A percentile compares a stretch with the other conserved stretches of the same genome.
These are phyloP conservation scores for Clavispora santaluciae DNA, from an alignment of 805 yeast species.

Conservation along the genomic window DNA sequence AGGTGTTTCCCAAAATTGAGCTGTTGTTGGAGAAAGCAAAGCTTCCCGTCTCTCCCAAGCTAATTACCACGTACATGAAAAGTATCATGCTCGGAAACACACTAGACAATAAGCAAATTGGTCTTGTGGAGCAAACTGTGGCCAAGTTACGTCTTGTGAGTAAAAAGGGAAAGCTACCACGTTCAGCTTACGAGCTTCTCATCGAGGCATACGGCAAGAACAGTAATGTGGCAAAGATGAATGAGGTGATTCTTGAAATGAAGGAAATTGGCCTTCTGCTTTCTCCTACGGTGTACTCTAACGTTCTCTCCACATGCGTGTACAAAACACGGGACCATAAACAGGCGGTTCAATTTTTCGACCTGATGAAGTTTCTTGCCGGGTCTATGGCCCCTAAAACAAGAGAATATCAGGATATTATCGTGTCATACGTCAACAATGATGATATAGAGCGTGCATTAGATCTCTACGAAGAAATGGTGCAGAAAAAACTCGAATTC, in stretches of 20 bases:
- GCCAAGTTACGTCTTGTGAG: slow-evolving; percentile 18
- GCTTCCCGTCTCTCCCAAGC: slow-evolving; percentile 23
- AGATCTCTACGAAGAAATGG: slow-evolving; percentile 72
- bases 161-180: slow-evolving; percentile 25
- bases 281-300: slow-evolving; percentile 45
- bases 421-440: slow-evolving; percentile 58
- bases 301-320: slow-evolving; percentile 58
- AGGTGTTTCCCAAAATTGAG: slow-evolving; percentile 22
- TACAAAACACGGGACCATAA: slow-evolving; percentile 43
- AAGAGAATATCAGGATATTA: slow-evolving; percentile 64
- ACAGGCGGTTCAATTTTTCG: slow-evolving; percentile 71
- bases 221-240: slow-evolving; percentile 33
- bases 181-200: slow-evolving; percentile 40
- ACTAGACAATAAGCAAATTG: slow-evolving; percentile 18
- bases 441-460: slow-evolving; percentile 68
- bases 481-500: slow-evolving; percentile 18
- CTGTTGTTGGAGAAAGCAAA: slow-evolving; percentile 31
- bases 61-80: slow-evolving; percentile 35
- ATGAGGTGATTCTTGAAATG: slow-evolving; percentile 36
- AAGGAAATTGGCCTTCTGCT: slow-evolving; percentile 35
- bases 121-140: slow-evolving; percentile 29
- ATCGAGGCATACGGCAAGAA: slow-evolving; percentile 43
- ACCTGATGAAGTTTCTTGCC: slow-evolving; percentile 79
- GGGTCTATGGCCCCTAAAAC: slow-evolving; percentile 61
- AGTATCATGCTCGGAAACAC: slow-evolving; percentile 25